Percentiles rank a stretch among this genome's conserved stretches.
These are phyloP conservation scores for Collybia sordida DNA, from an alignment of 768 basidiomycete species.

Conservation along the genomic window DNA sequence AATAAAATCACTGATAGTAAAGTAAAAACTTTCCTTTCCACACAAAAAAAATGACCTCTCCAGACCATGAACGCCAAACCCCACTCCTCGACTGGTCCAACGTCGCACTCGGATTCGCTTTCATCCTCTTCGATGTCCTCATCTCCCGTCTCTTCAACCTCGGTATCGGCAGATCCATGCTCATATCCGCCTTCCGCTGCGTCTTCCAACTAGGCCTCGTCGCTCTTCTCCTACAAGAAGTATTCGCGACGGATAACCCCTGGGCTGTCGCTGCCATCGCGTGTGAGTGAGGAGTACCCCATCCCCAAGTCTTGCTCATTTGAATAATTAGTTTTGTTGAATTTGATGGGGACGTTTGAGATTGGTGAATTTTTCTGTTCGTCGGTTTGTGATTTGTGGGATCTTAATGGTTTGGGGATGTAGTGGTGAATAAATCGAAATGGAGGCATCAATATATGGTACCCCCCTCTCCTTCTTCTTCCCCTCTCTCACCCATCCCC, in stretches of 20 bases:
- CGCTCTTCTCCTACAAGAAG: slow-evolving; percentile 62
- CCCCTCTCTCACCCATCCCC: neutral
- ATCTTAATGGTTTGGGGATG: neutral
- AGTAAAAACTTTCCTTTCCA: too few species aligned
- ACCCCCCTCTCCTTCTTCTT: neutral
- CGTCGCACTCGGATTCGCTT: slow-evolving; percentile 6
- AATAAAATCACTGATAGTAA: too few species aligned
- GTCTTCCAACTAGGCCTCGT: slow-evolving; percentile 75
- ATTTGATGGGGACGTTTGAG: slow-evolving; percentile 77
- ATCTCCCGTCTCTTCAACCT: slow-evolving; percentile 44
- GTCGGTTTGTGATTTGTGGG: neutral
- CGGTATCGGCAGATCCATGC: slow-evolving; percentile 63
- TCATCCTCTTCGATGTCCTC: slow-evolving; percentile 7
- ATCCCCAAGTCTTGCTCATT: neutral
- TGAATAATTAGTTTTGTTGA: slow-evolving; percentile 57
- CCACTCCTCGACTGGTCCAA: slow-evolving; percentile 5
- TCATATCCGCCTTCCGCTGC: slow-evolving; percentile 71
- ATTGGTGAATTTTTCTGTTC: slow-evolving; percentile 43
- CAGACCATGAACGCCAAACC: neutral
- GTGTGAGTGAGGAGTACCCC: slow-evolving; percentile 49
- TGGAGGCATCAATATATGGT: slow-evolving; percentile 80
- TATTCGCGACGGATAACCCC: slow-evolving; percentile 73
- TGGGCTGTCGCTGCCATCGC: slow-evolving; percentile 75
- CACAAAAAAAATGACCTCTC: too few species aligned
- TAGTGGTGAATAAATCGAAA: slow-evolving; percentile 79